Evolutionary conservation across 2,329 filamentous ascomycete genomes (phyloP).

Genomic region (Scedosporium apiospermum): DNA sequence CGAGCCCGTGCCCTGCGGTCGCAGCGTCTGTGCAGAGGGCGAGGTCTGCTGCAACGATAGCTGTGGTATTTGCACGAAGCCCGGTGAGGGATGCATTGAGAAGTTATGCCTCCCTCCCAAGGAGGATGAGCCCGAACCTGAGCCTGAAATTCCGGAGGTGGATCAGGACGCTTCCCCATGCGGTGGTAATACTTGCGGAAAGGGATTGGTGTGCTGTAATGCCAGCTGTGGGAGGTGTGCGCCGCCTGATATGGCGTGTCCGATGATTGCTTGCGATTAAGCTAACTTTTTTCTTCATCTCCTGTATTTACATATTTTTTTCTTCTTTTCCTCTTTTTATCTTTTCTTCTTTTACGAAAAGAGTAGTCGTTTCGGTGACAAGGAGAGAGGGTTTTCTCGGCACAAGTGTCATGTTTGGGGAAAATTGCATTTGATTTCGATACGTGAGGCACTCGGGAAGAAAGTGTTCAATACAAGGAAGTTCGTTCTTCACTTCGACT

Average conservation of each 20-base stretch:
- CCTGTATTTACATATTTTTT: neutral
- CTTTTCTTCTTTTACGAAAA: neutral
- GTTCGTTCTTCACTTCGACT: too few relatives aligned
- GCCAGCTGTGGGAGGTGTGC: neutral
- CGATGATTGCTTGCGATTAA: neutral
- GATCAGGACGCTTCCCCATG: neutral
- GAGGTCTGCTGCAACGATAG: neutral
- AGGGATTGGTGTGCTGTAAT: constrained; percentile 1
- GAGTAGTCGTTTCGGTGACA: too few relatives aligned
- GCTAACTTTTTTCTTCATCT: neutral
- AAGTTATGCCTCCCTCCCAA: neutral
- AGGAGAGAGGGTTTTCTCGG: too few relatives aligned
- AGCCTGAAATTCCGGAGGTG: constrained; percentile 16
- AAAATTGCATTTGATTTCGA: too few relatives aligned
- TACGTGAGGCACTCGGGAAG: too few relatives aligned
- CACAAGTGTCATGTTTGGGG: too few relatives aligned
- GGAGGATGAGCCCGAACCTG: constrained; percentile 7
- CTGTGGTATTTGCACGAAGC: neutral
- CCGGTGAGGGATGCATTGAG: constrained; percentile 1
- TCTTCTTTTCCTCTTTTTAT: neutral
- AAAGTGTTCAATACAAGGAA: too few relatives aligned
- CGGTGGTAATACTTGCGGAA: neutral
- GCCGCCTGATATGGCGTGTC: neutral
- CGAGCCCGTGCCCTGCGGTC: neutral
- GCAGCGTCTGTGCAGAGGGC: neutral